Percentiles rank a stretch among this genome's conserved stretches.
These are phyloP conservation scores for Taiozyma onychis DNA, from an alignment of 1,139 yeast genomes.

Conservation along the genomic window DNA sequence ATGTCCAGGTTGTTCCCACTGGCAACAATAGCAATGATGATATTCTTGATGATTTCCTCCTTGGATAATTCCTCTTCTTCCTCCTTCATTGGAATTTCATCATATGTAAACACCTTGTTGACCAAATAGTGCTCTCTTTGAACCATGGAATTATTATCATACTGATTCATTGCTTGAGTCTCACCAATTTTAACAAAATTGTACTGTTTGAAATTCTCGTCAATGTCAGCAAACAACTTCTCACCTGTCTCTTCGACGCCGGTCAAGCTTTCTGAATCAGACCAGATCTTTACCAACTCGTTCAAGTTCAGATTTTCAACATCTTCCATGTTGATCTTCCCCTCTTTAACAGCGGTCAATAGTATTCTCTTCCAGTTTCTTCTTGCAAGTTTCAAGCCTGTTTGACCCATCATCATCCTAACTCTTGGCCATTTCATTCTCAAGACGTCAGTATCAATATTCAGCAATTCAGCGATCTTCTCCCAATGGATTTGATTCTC, in stretches of 20 bases:
- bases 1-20: conserved; percentile 46
- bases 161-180: conserved; percentile 11
- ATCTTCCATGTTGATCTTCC: conserved; percentile 38
- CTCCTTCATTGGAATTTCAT: conserved; percentile 7
- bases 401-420: conserved; percentile 51
- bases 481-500: conserved; percentile 52
- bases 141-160: conserved; percentile 38
- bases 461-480: conserved; percentile 42
- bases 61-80: conserved; percentile 11
- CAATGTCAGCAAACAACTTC: conserved; percentile 26
- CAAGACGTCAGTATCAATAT: conserved; percentile 33
- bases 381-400: conserved; percentile 46
- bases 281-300: conserved; percentile 54
- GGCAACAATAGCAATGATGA: conserved; percentile 54
- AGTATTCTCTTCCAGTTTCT: conserved; percentile 57
- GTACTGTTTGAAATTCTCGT: conserved; percentile 24
- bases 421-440: conserved; percentile 58
- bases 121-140: conserved; percentile 46
- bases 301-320: conserved; percentile 43
- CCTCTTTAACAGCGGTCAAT: conserved; percentile 45
- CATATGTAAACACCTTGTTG: conserved; percentile 34
- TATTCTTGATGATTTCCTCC: conserved; percentile 23
- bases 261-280: conserved; percentile 34
- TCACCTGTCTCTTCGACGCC: conserved; percentile 21
- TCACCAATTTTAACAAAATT: conserved; percentile 27